A percentile compares a stretch with the other conserved stretches of the same genome.
phyloP scores from a whole-genome alignment of 2,329 filamentous ascomycete species.

The Orbilia quercus region DNA sequence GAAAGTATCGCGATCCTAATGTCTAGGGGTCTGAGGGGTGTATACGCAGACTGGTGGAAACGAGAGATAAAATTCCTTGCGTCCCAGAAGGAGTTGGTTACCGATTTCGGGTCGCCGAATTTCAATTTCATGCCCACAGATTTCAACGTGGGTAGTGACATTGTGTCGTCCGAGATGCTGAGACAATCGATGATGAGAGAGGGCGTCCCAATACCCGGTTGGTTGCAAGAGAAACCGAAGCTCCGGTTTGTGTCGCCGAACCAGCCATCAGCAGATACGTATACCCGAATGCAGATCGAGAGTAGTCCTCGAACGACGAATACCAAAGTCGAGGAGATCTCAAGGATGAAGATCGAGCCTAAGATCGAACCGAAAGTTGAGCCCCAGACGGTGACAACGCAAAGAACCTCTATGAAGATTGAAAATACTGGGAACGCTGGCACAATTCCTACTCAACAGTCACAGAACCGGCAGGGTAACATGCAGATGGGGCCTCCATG shows the following conservation, averaged over 20 bases:
- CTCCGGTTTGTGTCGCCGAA: not conserved
- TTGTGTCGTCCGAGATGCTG: slow-evolving; percentile 9
- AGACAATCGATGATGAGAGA: not conserved
- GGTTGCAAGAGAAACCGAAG: not conserved
- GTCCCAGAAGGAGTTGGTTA: slow-evolving; percentile 10
- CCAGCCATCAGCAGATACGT: not conserved
- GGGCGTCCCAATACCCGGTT: not conserved
- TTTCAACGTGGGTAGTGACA: not conserved
- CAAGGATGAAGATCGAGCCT: not conserved
- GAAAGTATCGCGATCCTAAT: not conserved
- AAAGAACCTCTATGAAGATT: too few relatives aligned
- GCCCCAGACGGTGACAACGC: too few relatives aligned
- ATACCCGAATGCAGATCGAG: slow-evolving; percentile 4
- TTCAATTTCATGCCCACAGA: slow-evolving; percentile 26
- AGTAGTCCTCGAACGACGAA: not conserved
- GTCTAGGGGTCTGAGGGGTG: not conserved
- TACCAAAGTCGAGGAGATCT: not conserved
- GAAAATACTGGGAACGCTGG: too few relatives aligned
- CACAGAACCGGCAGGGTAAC: too few relatives aligned
- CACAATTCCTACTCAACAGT: too few relatives aligned
- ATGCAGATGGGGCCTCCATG: too few relatives aligned
- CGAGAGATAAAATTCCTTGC: not conserved
- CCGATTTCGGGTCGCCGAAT: slow-evolving; percentile 18
- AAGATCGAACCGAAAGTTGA: not conserved
- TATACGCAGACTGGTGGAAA: slow-evolving; percentile 15